Percentiles rank a stretch among this genome's conserved stretches.
Evolutionary conservation across 768 basidiomycete species (phyloP).

Genomic region (Chalciporus sphaerocephalus): DNA sequence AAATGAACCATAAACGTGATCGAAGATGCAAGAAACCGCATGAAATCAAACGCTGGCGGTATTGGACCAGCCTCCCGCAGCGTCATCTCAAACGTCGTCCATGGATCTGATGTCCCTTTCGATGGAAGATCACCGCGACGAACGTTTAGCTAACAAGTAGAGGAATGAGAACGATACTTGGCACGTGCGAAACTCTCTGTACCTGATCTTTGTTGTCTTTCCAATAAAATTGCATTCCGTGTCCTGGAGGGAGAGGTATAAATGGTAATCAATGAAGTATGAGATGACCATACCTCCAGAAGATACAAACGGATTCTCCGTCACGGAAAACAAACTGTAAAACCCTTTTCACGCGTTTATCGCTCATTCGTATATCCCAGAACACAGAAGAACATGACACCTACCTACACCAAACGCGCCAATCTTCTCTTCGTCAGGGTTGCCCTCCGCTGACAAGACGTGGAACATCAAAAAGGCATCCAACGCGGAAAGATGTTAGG

Average conservation of each 20-base stretch:
- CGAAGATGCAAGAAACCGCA: slow-evolving; percentile 83
- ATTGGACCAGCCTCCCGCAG: slow-evolving; percentile 78
- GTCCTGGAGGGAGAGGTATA: slow-evolving; percentile 39
- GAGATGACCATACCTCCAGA: slow-evolving; percentile 55
- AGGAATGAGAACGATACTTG: neutral
- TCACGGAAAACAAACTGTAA: slow-evolving; percentile 78
- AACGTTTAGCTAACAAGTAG: slow-evolving; percentile 60
- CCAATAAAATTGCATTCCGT: slow-evolving; percentile 97
- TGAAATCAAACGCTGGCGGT: slow-evolving; percentile 80
- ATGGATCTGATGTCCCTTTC: slow-evolving; percentile 39
- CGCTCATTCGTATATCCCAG: neutral
- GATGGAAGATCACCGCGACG: slow-evolving; percentile 65
- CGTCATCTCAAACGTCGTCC: slow-evolving; percentile 90
- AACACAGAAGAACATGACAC: neutral
- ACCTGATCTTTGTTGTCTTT: slow-evolving; percentile 90
- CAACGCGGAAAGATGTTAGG: neutral
- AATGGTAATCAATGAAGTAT: too few relatives aligned
- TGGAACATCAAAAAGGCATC: neutral
- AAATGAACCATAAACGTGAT: slow-evolving; percentile 91
- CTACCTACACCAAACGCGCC: slow-evolving; percentile 25
- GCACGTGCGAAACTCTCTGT: slow-evolving; percentile 1
- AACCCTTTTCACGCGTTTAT: slow-evolving; percentile 42
- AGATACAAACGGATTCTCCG: slow-evolving; percentile 77
- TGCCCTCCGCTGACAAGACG: slow-evolving; percentile 19
- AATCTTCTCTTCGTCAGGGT: slow-evolving; percentile 24